Percentiles rank a stretch among this genome's conserved stretches.
These are phyloP conservation scores for Vigna radiata DNA, from an alignment of 306 rosid genomes.

Conservation along the genomic window DNA sequence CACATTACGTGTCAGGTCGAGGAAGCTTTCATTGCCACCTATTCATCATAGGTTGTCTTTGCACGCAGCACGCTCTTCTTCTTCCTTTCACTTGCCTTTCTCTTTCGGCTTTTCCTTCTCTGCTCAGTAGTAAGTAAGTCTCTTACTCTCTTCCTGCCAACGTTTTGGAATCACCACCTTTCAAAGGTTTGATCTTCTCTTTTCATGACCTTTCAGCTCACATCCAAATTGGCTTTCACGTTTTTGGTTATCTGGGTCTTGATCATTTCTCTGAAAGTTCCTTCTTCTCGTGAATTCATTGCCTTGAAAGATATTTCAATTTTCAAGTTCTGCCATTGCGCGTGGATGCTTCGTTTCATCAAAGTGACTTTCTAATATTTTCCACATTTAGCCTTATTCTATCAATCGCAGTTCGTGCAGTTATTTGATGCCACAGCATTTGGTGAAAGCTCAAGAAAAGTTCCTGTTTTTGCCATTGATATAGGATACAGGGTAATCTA, in stretches of 20 bases:
- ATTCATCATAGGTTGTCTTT: constrained; percentile 17
- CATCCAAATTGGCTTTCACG: not conserved
- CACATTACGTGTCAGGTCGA: constrained; percentile 47
- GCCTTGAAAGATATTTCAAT: constrained; percentile 3
- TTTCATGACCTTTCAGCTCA: constrained; percentile 5
- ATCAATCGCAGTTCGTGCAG: constrained; percentile 1
- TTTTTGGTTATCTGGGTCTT: constrained; percentile 14
- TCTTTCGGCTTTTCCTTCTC: constrained; percentile 18
- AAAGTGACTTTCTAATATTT: not conserved
- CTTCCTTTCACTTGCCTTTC: constrained; percentile 13
- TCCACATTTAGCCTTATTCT: constrained; percentile 1
- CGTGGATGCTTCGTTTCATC: constrained; percentile 1
- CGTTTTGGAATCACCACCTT: not conserved
- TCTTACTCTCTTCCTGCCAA: not conserved
- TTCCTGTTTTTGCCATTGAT: constrained; percentile 15
- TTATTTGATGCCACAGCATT: constrained; percentile 16
- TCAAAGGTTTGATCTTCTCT: not conserved
- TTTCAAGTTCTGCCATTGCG: not conserved
- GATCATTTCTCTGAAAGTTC: constrained; percentile 12
- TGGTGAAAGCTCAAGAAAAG: not conserved
- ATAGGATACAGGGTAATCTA: not conserved
- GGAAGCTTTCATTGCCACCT: constrained; percentile 50
- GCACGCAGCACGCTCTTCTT: not conserved
- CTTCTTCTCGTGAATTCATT: constrained; percentile 19
- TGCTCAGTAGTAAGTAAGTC: constrained; percentile 38